Conservation (phyloP, 768 basidiomycete genomes). For the Xerocomellus chrysenteron region DNA sequence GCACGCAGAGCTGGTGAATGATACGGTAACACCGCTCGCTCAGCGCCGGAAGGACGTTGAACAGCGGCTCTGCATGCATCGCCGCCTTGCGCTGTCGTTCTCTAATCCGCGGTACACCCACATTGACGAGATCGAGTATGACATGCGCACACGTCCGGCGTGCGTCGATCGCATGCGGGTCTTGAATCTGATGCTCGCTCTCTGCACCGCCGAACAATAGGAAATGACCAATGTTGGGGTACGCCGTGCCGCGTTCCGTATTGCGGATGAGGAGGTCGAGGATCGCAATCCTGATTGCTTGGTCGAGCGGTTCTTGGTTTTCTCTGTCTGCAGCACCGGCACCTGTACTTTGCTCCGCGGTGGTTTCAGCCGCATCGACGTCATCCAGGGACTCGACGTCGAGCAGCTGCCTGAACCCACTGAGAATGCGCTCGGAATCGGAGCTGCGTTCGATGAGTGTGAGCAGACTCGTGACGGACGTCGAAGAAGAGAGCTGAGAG, state of each 20-base stretch:
- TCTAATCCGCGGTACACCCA: conserved; percentile 60
- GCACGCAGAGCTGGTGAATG: conserved; percentile 84
- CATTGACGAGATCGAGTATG: conserved; percentile 72
- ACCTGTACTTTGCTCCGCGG: conserved; percentile 64
- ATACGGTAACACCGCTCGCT: conserved; percentile 86
- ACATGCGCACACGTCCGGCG: conserved; percentile 75
- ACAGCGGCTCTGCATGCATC: conserved; percentile 48
- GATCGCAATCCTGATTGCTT: conserved; percentile 72
- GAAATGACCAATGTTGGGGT: conserved; percentile 87
- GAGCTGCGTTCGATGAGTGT: conserved; percentile 76
- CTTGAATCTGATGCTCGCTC: conserved; percentile 67
- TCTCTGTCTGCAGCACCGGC: conserved; percentile 66
- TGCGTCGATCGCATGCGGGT: conserved; percentile 74
- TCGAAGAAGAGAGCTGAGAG: conserved; percentile 60
- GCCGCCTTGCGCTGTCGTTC: conserved; percentile 29
- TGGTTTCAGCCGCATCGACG: conserved; percentile 55
- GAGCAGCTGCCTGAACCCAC: conserved; percentile 71
- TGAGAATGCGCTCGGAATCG: conserved; percentile 83
- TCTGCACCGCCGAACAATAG: conserved; percentile 70
- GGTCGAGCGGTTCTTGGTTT: conserved; percentile 48
- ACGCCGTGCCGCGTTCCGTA: conserved; percentile 57
- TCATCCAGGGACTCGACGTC: conserved; percentile 61
- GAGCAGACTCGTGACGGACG: conserved; percentile 69
- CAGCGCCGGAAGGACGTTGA: conserved; percentile 64
- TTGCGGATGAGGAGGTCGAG: conserved; percentile 81